These are phyloP conservation scores for Chlorophyllum brunneum DNA, from an alignment of 768 basidiomycete genomes.

Conservation along the genomic window DNA sequence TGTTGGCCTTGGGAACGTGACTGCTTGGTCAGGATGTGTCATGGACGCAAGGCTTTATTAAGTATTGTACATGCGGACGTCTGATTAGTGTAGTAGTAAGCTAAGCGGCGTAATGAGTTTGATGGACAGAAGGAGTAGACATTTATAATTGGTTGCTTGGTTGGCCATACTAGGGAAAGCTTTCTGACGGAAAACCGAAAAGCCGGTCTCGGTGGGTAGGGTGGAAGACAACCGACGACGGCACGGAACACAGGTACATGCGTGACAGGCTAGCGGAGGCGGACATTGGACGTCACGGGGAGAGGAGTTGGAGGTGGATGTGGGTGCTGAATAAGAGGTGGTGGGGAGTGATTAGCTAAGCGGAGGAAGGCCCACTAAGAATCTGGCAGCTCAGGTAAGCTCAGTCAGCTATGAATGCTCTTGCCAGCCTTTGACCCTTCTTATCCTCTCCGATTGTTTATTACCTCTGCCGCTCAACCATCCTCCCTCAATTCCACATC, in stretches of 20 bases:
- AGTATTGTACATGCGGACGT: no score
- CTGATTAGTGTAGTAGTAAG: no score
- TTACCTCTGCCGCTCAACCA: background rate
- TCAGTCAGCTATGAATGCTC: slow-evolving; percentile 26
- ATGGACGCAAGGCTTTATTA: background rate
- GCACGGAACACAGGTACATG: background rate
- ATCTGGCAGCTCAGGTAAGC: slow-evolving; percentile 14
- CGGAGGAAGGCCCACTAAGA: background rate
- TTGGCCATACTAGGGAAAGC: no score
- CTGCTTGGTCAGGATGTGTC: background rate
- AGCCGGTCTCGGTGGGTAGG: no score
- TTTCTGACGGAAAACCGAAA: no score
- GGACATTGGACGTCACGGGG: background rate
- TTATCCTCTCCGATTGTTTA: slow-evolving; percentile 23
- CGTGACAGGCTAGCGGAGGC: background rate
- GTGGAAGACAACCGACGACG: no score
- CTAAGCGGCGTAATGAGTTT: no score
- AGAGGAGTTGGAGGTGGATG: background rate
- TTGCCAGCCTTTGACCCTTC: slow-evolving; percentile 20
- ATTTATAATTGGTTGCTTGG: no score
- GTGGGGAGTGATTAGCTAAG: slow-evolving; percentile 6
- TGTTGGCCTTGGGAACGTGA: slow-evolving; percentile 4
- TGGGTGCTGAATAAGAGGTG: background rate
- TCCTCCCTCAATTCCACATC: background rate
- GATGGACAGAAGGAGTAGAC: no score